Percentiles rank a stretch among this genome's conserved stretches.
Conservation (phyloP, 2,329 filamentous ascomycete genomes). For the Colletotrichum kahawae region DNA sequence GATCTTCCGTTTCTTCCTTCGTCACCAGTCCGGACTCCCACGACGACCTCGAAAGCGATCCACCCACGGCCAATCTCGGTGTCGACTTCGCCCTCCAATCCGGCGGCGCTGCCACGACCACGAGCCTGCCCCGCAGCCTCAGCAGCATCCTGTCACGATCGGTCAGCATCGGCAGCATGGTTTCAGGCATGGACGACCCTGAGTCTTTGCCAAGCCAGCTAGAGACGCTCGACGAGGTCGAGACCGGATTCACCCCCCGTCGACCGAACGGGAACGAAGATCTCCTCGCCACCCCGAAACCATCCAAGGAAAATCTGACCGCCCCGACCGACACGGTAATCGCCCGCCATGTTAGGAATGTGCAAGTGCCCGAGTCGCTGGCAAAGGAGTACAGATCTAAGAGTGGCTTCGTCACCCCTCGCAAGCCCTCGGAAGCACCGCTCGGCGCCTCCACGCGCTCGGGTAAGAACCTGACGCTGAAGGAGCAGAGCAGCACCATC, state of each 20-base stretch:
- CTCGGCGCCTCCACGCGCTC: conserved; percentile 55
- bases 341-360: conserved; percentile 84
- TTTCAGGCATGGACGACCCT: conserved; percentile 73
- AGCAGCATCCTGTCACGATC: conserved; percentile 71
- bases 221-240: conserved; percentile 54
- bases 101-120: conserved; percentile 72
- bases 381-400: conserved; percentile 85
- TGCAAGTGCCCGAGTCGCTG: conserved; percentile 88
- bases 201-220: conserved; percentile 52
- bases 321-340: conserved; percentile 88
- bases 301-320: conserved; percentile 57
- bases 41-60: conserved; percentile 74
- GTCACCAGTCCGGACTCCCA: conserved; percentile 57
- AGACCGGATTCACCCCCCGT: conserved; percentile 40
- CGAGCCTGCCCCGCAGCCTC: conserved; percentile 52
- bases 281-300: conserved; percentile 73
- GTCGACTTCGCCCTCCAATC: conserved; percentile 84
- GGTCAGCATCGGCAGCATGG: conserved; percentile 89
- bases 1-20: conserved; percentile 66
- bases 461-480: conserved; percentile 81
- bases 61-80: conserved; percentile 64
- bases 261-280: conserved; percentile 42
- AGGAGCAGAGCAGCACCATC: conserved; percentile 97
- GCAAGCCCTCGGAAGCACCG: conserved; percentile 58
- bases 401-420: conserved; percentile 66